These are phyloP conservation scores for Diddensiella transvaalensis DNA, from an alignment of 805 yeast genomes.

Conservation along the genomic window DNA sequence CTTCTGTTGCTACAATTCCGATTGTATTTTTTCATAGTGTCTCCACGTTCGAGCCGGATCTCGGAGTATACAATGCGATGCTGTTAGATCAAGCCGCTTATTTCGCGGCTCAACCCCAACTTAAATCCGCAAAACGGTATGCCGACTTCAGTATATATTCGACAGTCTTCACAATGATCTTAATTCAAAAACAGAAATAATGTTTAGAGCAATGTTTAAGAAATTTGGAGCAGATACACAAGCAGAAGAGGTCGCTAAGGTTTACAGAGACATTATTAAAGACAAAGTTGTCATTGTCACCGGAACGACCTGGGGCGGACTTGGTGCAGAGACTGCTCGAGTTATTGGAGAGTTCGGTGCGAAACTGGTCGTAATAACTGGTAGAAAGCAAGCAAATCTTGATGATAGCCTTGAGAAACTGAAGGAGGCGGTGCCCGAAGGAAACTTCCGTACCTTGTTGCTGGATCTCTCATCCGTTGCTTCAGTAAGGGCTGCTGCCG, in stretches of 20 bases:
- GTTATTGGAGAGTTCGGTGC: conserved; percentile 46
- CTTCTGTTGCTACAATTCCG: no score
- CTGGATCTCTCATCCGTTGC: conserved; percentile 12
- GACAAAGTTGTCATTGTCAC: conserved; percentile 33
- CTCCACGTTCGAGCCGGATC: no score
- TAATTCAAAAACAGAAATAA: no score
- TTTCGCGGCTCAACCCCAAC: no score
- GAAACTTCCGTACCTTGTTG: not conserved
- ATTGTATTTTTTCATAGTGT: no score
- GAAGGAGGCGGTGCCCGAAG: conserved; percentile 3
- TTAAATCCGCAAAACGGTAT: no score
- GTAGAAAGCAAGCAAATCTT: conserved; percentile 3
- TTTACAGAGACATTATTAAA: conserved; percentile 1
- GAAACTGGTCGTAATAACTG: conserved; percentile 35
- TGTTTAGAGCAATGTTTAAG: no score
- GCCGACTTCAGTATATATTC: no score
- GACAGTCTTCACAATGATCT: no score
- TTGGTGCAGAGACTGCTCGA: conserved; percentile 46
- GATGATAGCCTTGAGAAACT: conserved; percentile 4
- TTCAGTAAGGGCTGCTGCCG: conserved; percentile 11
- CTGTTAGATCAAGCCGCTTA: no score
- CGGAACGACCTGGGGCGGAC: conserved; percentile 55
- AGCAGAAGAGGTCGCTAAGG: not conserved
- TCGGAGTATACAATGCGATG: no score
- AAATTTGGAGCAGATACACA: not conserved